Evolutionary conservation across 208 protist species (phyloP).

Genomic region (Trypanosoma grayi): DNA sequence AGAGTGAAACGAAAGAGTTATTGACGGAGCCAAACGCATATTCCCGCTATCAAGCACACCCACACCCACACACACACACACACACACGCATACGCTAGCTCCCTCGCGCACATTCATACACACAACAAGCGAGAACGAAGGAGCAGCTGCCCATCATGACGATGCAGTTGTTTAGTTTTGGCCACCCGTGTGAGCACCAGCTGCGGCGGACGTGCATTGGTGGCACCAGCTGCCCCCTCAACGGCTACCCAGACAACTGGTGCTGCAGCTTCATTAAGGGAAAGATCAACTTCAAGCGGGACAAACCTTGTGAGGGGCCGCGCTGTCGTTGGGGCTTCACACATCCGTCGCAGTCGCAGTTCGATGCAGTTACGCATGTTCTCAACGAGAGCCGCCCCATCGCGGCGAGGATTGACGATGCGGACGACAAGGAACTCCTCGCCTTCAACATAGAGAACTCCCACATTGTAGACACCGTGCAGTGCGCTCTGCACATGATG

Average conservation of each 20-base stretch:
- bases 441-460: constrained; percentile 69
- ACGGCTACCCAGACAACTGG: constrained; percentile 86
- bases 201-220: constrained; percentile 83
- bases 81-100: too few relatives aligned
- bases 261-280: constrained; percentile 91
- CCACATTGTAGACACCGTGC: constrained; percentile 84
- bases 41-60: too few relatives aligned
- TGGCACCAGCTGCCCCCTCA: constrained; percentile 77
- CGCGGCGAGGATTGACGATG: constrained; percentile 75
- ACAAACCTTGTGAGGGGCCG: constrained; percentile 84
- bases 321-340: constrained; percentile 86
- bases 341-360: constrained; percentile 76
- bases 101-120: too few relatives aligned
- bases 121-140: too few relatives aligned
- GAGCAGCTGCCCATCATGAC: constrained; percentile 17
- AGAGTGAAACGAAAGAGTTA: too few relatives aligned
- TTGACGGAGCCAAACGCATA: too few relatives aligned
- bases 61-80: too few relatives aligned
- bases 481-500: constrained; percentile 89
- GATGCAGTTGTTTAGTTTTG: constrained; percentile 88
- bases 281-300: constrained; percentile 91
- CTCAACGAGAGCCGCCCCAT: constrained; percentile 81
- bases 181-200: constrained; percentile 89
- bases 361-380: constrained; percentile 83
- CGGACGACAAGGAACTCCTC: constrained; percentile 66